Base-by-base conservation (phyloP, 2,329 filamentous ascomycete genomes). In the Incumbomyces lentus region DNA sequence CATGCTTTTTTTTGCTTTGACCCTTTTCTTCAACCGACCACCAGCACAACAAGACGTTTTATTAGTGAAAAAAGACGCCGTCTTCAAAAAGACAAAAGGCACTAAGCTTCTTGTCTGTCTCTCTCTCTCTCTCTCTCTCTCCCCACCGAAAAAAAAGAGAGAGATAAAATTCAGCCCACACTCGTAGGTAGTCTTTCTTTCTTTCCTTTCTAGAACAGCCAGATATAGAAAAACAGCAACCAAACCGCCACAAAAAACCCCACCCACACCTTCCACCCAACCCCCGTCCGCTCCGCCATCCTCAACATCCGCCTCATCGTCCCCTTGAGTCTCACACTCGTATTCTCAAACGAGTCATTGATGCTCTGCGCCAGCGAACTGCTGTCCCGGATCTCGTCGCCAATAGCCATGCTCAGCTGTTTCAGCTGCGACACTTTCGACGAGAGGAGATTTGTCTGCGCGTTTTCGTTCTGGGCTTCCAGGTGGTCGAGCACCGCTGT, bases 301-400 rank as follows among this genome's bases (percentile, higher is more conserved):
- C 90, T 63, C 55, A 96, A 68, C 92, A 98, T 98, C 49, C 89
- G 75, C 63, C 87, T 95, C 92, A 98, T 96, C 14, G 93, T 96
- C 45, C 90, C 88, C 37, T 82, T 78, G 52, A 98, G 71, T 53
- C 85, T 78, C 44, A 88, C 68, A 30, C 89, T 74, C 44, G 90
- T 93, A 58, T 78, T 80, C 63, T 96, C 90, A 62, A 96, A 98
- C 4, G 80, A 78, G 60, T 95, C 86, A 65, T 96, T 96, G 82
- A 98, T 95, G 68, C 88, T 90, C 58, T 95, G 87, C 2, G 88
- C 85, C 3, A 96, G 75, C 1, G 86, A 82, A 2, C 86, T 86
- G 12, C 85, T 92, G 53, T 94, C 86, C 57, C 90, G 79, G 60
- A 96, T 96, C 67, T 96, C 92, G 61, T 93, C 86, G 54, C 92